A percentile compares a stretch with the other conserved stretches of the same genome.
Evolutionary conservation across 202 grass and related monocot species (phyloP).

Genomic region (Schoenoplectus triqueter): DNA sequence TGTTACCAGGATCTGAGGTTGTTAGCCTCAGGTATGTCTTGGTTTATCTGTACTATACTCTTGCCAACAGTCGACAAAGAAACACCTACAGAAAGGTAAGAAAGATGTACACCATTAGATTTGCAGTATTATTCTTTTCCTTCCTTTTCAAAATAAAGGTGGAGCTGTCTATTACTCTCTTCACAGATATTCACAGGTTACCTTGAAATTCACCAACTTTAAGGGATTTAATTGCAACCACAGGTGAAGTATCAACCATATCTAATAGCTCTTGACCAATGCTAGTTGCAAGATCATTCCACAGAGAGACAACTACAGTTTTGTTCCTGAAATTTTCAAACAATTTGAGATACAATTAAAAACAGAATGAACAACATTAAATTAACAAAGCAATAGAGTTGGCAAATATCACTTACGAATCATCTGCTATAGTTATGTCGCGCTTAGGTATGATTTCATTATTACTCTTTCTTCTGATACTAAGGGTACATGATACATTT

Average conservation of each 20-base stretch:
- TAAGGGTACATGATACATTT: slow-evolving; percentile 82
- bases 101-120: background rate
- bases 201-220: slow-evolving; percentile 95
- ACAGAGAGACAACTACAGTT: slow-evolving; percentile 78
- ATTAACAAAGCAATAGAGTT: slow-evolving; percentile 7
- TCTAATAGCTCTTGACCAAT: slow-evolving; percentile 84
- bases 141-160: background rate
- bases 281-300: slow-evolving; percentile 91
- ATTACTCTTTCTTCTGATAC: slow-evolving; percentile 78
- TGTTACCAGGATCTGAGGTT: slow-evolving; percentile 65
- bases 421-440: slow-evolving; percentile 84
- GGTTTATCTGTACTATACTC: slow-evolving; percentile 72
- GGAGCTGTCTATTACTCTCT: background rate
- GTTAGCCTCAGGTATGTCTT: slow-evolving; percentile 67
- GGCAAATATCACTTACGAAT: slow-evolving; percentile 60
- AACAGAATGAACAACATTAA: background rate
- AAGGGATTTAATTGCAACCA: slow-evolving; percentile 77
- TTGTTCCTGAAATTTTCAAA: slow-evolving; percentile 62
- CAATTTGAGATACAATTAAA: slow-evolving; percentile 35
- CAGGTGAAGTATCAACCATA: slow-evolving; percentile 69
- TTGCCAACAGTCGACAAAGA: slow-evolving; percentile 80
- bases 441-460: slow-evolving; percentile 85
- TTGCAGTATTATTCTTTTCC: background rate
- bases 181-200: slow-evolving; percentile 37
- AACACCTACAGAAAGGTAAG: slow-evolving; percentile 51